These are phyloP conservation scores for Penicillium italicum DNA, from an alignment of 2,329 filamentous ascomycete genomes.

Conservation along the genomic window DNA sequence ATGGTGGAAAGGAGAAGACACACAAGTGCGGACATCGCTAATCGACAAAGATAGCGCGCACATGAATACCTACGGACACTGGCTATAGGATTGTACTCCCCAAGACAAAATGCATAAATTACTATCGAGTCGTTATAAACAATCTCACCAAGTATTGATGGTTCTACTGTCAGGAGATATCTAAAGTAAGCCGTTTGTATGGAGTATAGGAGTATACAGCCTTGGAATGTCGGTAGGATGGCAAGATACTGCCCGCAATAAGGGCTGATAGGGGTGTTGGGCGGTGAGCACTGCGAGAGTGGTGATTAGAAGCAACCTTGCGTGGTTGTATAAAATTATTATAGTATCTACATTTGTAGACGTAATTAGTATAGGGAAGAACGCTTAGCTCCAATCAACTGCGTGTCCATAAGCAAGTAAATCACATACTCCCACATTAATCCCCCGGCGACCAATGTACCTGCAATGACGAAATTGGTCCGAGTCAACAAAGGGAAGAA, in stretches of 20 bases:
- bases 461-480: conserved; percentile 20
- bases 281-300: not conserved
- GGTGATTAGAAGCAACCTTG: too few relatives aligned
- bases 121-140: not conserved
- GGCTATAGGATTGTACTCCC: not conserved
- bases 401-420: conserved; percentile 14
- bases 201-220: too few relatives aligned
- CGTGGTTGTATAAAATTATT: too few relatives aligned
- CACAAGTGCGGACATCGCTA: not conserved
- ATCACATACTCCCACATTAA: conserved; percentile 18
- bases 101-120: not conserved
- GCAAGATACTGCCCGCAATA: not conserved
- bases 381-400: conserved; percentile 1
- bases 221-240: not conserved
- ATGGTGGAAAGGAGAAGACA: conserved; percentile 6
- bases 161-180: not conserved
- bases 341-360: conserved; percentile 2
- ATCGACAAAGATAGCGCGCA: not conserved
- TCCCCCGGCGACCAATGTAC: conserved; percentile 21
- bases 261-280: not conserved
- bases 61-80: not conserved
- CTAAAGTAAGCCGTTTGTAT: not conserved
- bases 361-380: not conserved
- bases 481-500: conserved; percentile 23
- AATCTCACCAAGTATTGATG: not conserved